phyloP scores from a whole-genome alignment of 2,329 filamentous ascomycete species.

The Colletotrichum sidae region DNA sequence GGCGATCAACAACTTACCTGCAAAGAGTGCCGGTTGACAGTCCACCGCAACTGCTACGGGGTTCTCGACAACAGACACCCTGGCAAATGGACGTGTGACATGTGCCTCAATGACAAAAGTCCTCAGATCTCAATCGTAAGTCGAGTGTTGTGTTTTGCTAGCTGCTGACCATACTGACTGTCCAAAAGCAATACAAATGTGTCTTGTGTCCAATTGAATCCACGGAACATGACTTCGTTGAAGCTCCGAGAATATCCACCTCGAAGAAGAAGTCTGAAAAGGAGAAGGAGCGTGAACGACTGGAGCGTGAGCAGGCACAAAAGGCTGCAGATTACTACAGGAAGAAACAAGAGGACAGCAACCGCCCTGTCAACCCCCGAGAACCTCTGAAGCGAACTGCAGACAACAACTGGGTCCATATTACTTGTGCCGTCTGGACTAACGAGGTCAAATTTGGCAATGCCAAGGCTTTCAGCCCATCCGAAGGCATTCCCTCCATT shows the following conservation, averaged over 20 bases:
- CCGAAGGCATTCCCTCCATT: constrained; percentile 90
- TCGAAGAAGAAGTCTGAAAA: constrained; percentile 93
- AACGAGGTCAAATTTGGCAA: constrained; percentile 94
- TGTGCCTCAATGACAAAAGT: constrained; percentile 93
- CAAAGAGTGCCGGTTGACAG: constrained; percentile 88
- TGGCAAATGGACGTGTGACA: constrained; percentile 94
- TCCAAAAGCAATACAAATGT: constrained; percentile 83
- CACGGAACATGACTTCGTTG: constrained; percentile 86
- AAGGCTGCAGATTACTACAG: constrained; percentile 85
- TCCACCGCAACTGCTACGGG: constrained; percentile 95
- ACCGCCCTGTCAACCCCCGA: constrained; percentile 84
- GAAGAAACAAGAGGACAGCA: constrained; percentile 84
- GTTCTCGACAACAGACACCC: constrained; percentile 75
- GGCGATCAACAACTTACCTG: constrained; percentile 83
- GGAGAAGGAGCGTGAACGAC: constrained; percentile 86
- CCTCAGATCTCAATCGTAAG: constrained; percentile 91
- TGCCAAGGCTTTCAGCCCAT: constrained; percentile 82
- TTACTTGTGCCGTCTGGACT: constrained; percentile 91
- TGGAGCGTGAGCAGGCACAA: constrained; percentile 85
- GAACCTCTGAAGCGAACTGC: constrained; percentile 94
- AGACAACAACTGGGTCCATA: constrained; percentile 98
- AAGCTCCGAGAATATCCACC: constrained; percentile 80
- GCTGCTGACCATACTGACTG: constrained; percentile 41
- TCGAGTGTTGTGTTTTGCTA: constrained; percentile 37
- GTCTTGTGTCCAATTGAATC: constrained; percentile 87